phyloP scores from a whole-genome alignment of 495 filamentous ascomycete species.

The Neurospora sp. region DNA sequence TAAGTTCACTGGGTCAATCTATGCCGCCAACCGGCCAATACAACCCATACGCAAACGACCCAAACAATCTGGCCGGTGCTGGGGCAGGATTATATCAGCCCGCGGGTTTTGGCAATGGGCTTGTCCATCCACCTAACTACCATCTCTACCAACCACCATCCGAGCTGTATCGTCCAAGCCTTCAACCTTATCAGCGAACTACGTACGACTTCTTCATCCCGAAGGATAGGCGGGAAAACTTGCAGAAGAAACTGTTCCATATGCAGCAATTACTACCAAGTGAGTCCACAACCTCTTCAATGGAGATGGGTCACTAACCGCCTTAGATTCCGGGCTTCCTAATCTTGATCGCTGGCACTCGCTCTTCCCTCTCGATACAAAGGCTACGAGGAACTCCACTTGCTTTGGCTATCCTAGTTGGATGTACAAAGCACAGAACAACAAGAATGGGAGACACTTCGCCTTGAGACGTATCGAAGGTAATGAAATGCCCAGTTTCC shows the following conservation, averaged over 20 bases:
- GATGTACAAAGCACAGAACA: constrained; percentile 91
- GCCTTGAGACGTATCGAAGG: constrained; percentile 76
- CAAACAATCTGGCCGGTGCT: constrained; percentile 33
- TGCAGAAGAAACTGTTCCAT: constrained; percentile 82
- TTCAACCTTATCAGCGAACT: constrained; percentile 70
- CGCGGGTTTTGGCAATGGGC: constrained; percentile 32
- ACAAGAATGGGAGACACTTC: constrained; percentile 76
- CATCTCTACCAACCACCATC: constrained; percentile 78
- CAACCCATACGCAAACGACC: constrained; percentile 60
- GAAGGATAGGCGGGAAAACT: constrained; percentile 70
- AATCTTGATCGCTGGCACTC: constrained; percentile 82
- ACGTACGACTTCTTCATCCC: constrained; percentile 87
- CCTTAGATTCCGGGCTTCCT: constrained; percentile 52
- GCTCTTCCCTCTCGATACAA: constrained; percentile 80
- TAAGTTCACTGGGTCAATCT: constrained; percentile 42
- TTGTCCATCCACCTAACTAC: constrained; percentile 73
- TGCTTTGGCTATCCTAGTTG: constrained; percentile 81
- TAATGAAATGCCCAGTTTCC: background rate
- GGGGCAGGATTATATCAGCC: constrained; percentile 43
- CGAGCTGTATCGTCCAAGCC: constrained; percentile 68
- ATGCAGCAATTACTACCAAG: constrained; percentile 75
- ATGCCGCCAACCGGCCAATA: constrained; percentile 40
- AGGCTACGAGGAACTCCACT: constrained; percentile 55
- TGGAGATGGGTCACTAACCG: background rate
- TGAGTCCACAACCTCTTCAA: constrained; percentile 27